Evolutionary conservation across 768 basidiomycete species (phyloP).

Genomic region (Coprinopsis sp.): DNA sequence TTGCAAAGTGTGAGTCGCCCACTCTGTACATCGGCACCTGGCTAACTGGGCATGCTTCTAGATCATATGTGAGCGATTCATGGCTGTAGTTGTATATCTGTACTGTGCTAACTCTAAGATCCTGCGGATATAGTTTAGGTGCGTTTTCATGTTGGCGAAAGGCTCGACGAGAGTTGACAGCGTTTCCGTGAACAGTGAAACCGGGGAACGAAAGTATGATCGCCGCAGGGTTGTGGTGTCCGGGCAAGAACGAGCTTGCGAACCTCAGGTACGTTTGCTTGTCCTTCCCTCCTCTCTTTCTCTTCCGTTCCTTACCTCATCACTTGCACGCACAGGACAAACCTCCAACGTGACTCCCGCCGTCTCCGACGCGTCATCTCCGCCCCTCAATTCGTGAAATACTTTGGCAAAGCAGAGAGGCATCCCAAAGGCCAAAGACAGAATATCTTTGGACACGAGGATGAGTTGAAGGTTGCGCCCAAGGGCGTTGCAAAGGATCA

Average conservation of each 20-base stretch:
- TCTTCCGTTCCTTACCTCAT: background rate
- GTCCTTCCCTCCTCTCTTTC: background rate
- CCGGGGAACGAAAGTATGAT: slow-evolving; percentile 65
- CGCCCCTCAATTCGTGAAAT: slow-evolving; percentile 61
- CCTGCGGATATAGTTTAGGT: no score
- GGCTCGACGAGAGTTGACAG: no score
- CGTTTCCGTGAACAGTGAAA: no score
- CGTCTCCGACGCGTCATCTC: slow-evolving; percentile 67
- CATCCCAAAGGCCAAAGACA: slow-evolving; percentile 56
- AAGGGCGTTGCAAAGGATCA: slow-evolving; percentile 87
- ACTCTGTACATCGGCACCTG: background rate
- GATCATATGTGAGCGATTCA: slow-evolving; percentile 59
- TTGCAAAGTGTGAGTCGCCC: slow-evolving; percentile 68
- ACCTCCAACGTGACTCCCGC: slow-evolving; percentile 56
- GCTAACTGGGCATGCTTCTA: slow-evolving; percentile 18
- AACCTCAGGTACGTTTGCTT: slow-evolving; percentile 53
- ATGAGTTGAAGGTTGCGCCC: slow-evolving; percentile 86
- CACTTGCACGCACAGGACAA: slow-evolving; percentile 35
- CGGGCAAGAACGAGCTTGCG: slow-evolving; percentile 72
- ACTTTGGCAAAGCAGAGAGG: slow-evolving; percentile 70
- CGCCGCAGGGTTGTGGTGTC: slow-evolving; percentile 80
- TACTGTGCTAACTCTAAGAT: no score
- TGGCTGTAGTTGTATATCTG: no score
- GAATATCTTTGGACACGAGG: slow-evolving; percentile 84
- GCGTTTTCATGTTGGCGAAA: no score